A percentile compares a stretch with the other conserved stretches of the same genome.
phyloP scores from a whole-genome alignment of 179 eudicot genomes.

The Beta macrorhiza region DNA sequence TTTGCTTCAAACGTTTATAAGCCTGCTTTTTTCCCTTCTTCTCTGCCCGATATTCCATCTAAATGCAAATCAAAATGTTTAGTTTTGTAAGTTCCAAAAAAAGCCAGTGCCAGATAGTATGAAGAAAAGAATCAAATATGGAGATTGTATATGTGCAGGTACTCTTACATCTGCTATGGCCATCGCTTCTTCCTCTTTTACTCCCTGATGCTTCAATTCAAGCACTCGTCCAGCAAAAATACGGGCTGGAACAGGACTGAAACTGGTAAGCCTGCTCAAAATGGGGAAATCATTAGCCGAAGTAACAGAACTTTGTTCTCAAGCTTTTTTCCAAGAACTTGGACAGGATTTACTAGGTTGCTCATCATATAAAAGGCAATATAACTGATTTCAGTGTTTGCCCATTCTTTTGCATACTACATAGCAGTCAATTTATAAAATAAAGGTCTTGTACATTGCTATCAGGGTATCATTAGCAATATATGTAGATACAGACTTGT shows the following conservation, averaged over 20 bases:
- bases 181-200: slow-evolving; percentile 58
- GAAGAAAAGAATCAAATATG: not conserved
- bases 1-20: slow-evolving; percentile 61
- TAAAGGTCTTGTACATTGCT: not conserved
- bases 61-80: slow-evolving; percentile 6
- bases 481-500: not conserved
- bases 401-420: not conserved
- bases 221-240: slow-evolving; percentile 61
- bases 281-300: not conserved
- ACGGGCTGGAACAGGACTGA: slow-evolving; percentile 65
- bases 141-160: not conserved
- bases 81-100: not conserved
- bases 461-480: not conserved
- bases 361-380: slow-evolving; percentile 2
- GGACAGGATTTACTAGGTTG: not conserved
- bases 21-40: slow-evolving; percentile 67
- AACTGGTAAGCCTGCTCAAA: slow-evolving; percentile 50
- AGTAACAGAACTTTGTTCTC: not conserved
- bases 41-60: slow-evolving; percentile 83
- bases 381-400: not conserved
- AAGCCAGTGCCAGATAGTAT: not conserved
- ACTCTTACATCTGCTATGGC: slow-evolving; percentile 72
- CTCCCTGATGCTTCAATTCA: slow-evolving; percentile 72
- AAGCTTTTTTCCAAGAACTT: not conserved
- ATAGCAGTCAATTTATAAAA: not conserved